These are phyloP conservation scores for Chaetomium olivaceum DNA, from an alignment of 2,329 filamentous ascomycete genomes.

Conservation along the genomic window DNA sequence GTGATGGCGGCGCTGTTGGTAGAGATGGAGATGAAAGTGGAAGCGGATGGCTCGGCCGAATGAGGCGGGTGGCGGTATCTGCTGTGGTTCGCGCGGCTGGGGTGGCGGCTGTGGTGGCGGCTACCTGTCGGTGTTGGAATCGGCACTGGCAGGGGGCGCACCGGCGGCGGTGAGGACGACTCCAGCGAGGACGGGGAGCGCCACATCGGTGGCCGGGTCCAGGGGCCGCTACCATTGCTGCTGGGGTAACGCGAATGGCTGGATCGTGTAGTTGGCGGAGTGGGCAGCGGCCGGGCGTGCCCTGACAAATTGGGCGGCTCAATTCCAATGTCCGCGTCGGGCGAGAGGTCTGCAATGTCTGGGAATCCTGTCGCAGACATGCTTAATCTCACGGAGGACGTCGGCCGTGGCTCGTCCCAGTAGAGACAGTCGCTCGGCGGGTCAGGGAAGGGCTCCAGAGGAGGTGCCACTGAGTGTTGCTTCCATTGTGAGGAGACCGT, in stretches of 20 bases:
- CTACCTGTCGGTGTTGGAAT: background rate
- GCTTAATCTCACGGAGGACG: background rate
- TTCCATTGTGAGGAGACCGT: background rate
- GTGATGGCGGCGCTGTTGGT: background rate
- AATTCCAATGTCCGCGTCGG: constrained; percentile 3
- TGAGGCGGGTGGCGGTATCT: constrained; percentile 9
- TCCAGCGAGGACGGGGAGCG: constrained; percentile 12
- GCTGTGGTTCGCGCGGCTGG: background rate
- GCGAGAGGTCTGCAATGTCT: background rate
- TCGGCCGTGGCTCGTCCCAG: constrained; percentile 6
- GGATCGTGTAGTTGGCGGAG: background rate
- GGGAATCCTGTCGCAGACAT: background rate
- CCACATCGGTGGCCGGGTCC: constrained; percentile 20
- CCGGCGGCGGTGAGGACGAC: background rate
- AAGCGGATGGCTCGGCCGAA: background rate
- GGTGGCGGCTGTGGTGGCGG: background rate
- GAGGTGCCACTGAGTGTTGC: background rate
- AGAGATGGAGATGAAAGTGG: constrained; percentile 5
- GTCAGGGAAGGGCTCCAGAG: background rate
- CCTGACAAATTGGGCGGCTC: constrained; percentile 5
- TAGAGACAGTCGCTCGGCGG: background rate
- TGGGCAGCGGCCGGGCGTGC: background rate
- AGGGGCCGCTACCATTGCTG: constrained; percentile 8
- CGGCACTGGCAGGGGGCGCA: background rate
- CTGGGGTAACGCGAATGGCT: constrained; percentile 19